phyloP scores from a whole-genome alignment of 805 yeast species.

The Saturnispora galanensis region DNA sequence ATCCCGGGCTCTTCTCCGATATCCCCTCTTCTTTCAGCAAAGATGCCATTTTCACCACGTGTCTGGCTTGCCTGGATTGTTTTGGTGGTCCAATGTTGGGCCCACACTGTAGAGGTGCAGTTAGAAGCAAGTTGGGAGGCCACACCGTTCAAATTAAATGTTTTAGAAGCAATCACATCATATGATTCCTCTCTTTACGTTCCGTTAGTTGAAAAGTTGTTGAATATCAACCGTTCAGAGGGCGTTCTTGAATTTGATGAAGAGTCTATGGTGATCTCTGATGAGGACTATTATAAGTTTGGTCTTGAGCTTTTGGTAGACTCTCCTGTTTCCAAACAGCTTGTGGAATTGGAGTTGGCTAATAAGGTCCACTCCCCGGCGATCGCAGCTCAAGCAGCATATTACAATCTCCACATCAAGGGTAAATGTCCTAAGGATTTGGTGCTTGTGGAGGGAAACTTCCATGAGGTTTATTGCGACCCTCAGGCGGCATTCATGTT shows the following conservation, averaged over 20 bases:
- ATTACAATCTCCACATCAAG: slow-evolving; percentile 32
- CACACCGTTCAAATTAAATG: slow-evolving; percentile 33
- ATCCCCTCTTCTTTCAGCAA: neutral
- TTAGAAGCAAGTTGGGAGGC: slow-evolving; percentile 32
- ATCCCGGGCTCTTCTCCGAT: neutral
- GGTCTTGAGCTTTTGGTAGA: slow-evolving; percentile 15
- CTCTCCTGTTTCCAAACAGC: neutral
- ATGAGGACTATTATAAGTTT: slow-evolving; percentile 19
- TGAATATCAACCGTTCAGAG: slow-evolving; percentile 19
- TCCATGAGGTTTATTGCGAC: slow-evolving; percentile 45
- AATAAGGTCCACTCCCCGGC: slow-evolving; percentile 48
- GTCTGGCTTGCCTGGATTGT: neutral
- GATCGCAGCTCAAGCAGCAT: slow-evolving; percentile 52
- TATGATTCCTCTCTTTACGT: slow-evolving; percentile 30
- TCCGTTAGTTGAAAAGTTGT: slow-evolving; percentile 24
- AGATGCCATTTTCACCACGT: too few species aligned
- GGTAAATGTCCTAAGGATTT: slow-evolving; percentile 19
- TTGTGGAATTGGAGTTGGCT: slow-evolving; percentile 36
- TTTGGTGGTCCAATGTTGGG: neutral
- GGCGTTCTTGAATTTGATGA: slow-evolving; percentile 9
- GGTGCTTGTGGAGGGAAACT: slow-evolving; percentile 30
- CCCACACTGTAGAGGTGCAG: slow-evolving; percentile 21
- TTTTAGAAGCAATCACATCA: slow-evolving; percentile 32
- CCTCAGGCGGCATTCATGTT: slow-evolving; percentile 73
- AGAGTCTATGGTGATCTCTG: slow-evolving; percentile 18